Base-by-base conservation (phyloP, 208 protist genomes). In the Leptomonas seymouri region DNA sequence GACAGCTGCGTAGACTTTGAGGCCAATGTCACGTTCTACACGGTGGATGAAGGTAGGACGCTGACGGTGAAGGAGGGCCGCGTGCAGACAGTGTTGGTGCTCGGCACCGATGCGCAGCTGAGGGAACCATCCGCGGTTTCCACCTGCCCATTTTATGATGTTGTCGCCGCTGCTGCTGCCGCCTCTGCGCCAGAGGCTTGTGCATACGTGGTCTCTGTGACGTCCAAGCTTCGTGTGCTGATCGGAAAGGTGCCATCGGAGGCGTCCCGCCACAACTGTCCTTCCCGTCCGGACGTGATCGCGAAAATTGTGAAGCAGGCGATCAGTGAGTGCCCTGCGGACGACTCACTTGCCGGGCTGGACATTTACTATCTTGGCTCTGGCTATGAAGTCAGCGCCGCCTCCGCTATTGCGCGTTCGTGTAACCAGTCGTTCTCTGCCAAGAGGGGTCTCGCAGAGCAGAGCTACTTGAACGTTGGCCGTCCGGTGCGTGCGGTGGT, bases 201-300 rank as follows among this genome's bases (percentile, higher is more conserved):
- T 16, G 58, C 39, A 21, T 73, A 80, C 61, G 72, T 76, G 34
- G 78, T 62, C 25, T 50, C 46, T 16, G 56, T 80, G 23, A 74
- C 54, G 14, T 58, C 62, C 59, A 72, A 49, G 41, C 2, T 61
- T 23, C 76, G 75, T 18, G 50, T 94, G 36, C 55, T 90, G 28
- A 49, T 90, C 39, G 86, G 74, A 5, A 76, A 75, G 62, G 77
- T 92, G 16, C 49, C 83, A 3, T 60, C 65, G 1, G 51, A 42
- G n/a, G 81, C 86, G 0, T 93, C 90, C 15, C 82, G 90, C 42
- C 87, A 95, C 81, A 95, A 95, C 74, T 93, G 85, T 69, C 49
- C 85, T 2, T 39, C 73, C 9, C 80, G 90, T 9, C 87, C 90
- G 18, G 90, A 95, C 50, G 41, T 54, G 12, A 78, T 93, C 50